These are phyloP conservation scores for Phytophthora hybrid DNA, from an alignment of 352 stramenopile genomes.

Conservation along the genomic window DNA sequence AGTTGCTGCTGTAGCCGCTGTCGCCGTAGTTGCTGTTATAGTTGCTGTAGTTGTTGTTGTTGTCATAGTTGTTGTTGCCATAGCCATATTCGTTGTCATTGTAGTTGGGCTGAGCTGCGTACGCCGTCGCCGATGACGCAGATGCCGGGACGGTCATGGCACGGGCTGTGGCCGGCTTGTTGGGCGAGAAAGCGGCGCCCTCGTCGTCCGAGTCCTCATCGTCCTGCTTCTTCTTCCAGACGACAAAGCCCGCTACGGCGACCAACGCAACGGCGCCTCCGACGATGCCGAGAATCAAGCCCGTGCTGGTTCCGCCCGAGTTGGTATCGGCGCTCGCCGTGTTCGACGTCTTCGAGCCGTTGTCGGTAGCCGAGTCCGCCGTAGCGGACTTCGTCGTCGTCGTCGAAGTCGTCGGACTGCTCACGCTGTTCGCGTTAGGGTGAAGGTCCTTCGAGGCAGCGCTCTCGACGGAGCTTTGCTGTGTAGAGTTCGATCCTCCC, in stretches of 20 bases:
- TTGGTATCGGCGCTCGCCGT: conserved; percentile 34
- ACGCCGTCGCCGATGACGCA: conserved; percentile 30
- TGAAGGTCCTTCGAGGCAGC: conserved; percentile 26
- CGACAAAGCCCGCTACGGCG: conserved; percentile 62
- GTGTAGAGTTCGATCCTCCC: conserved; percentile 22
- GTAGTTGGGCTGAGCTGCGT: conserved; percentile 35
- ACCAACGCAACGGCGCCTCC: conserved; percentile 51
- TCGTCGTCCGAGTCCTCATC: conserved; percentile 77
- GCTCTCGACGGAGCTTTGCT: conserved; percentile 22
- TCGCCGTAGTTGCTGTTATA: conserved; percentile 15
- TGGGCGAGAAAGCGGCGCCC: conserved; percentile 40
- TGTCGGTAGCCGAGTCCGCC: conserved; percentile 34
- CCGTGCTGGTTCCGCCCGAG: conserved; percentile 44
- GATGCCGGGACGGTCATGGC: conserved; percentile 31
- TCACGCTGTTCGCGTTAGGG: conserved; percentile 27
- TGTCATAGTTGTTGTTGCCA: conserved; percentile 29
- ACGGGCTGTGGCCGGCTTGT: conserved; percentile 24
- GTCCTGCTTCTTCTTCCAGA: conserved; percentile 66
- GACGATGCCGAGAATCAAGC: conserved; percentile 64
- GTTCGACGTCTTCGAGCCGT: conserved; percentile 40
- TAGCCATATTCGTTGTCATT: conserved; percentile 25
- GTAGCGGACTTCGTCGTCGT: conserved; percentile 39
- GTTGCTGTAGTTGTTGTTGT: conserved; percentile 28
- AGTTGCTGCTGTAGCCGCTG: conserved; percentile 14
- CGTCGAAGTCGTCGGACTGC: conserved; percentile 24